These are phyloP conservation scores for Delphinella strobiligena DNA, from an alignment of 2,329 filamentous ascomycete species.

Conservation along the genomic window DNA sequence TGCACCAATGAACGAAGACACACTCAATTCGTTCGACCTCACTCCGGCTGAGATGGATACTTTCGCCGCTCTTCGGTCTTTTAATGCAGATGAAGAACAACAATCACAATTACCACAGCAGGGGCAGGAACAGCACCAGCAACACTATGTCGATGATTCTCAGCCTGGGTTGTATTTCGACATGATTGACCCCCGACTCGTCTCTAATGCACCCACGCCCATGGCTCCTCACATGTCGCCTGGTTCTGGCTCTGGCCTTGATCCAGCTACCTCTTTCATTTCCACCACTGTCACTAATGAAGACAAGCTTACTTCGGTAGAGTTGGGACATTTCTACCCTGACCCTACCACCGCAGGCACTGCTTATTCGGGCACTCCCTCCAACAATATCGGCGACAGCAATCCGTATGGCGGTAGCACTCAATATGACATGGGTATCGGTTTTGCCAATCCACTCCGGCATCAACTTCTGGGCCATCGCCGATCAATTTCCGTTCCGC, in stretches of 20 bases:
- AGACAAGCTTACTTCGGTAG: background rate
- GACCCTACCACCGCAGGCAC: background rate
- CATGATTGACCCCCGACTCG: background rate
- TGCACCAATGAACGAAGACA: background rate
- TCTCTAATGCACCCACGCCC: background rate
- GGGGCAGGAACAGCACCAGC: background rate
- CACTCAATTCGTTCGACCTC: background rate
- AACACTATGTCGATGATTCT: background rate
- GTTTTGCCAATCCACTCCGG: slow-evolving; percentile 3
- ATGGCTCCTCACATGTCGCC: background rate
- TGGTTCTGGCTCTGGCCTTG: too few species aligned
- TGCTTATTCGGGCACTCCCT: too few species aligned
- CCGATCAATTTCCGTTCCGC: slow-evolving; percentile 4
- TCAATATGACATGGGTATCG: too few species aligned
- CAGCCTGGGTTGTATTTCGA: background rate
- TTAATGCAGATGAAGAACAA: background rate
- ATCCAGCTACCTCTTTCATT: background rate
- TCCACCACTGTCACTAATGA: background rate
- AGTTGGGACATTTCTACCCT: background rate
- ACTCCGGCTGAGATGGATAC: background rate
- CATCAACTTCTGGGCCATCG: slow-evolving; percentile 8
- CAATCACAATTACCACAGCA: background rate
- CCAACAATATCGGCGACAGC: too few species aligned
- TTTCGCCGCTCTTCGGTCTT: background rate
- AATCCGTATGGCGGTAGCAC: too few species aligned